Base-by-base conservation (phyloP, 108 stramenopile species). In the Nannochloropsis salina region DNA sequence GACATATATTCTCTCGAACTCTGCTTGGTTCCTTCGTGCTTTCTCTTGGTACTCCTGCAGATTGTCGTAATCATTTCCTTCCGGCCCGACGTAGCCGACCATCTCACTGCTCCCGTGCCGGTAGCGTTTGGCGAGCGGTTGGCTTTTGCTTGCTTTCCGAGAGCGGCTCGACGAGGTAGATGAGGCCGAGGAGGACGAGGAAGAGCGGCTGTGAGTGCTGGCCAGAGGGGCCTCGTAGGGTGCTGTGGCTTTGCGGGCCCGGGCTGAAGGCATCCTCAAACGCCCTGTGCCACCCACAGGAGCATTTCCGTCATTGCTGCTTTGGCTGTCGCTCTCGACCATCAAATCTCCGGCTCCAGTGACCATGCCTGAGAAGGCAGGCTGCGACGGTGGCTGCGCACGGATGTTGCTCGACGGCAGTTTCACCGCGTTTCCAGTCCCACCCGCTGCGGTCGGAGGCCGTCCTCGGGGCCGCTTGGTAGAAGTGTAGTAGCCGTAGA, bases 221-320 rank as follows among this genome's bases (percentile, higher is more conserved):
- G 61, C 61, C 4, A 74, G 3, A n/a, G 61, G 61, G 15, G 61
- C 20, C 6, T 74, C 61, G 2, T 74, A 74, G 20, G 61, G 61
- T 74, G 61, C 61, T 15, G n/a, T n/a, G 61, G 61, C 61, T n/a
- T 74, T 74, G 61, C 61, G 61, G 61, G 61, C 6, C 61, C 61
- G 61, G 61, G 61, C 15, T 4, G 61, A 74, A 2, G 61, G 61
- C 61, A 74, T 15, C 15, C 61, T 15, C 61, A n/a, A n/a, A 15
- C 61, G 15, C 61, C n/a, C 61, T n/a, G n/a, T n/a, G 6, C 20
- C 61, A 4, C 61, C 61, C n/a, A n/a, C 61, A 15, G 61, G 61
- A 3, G 61, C 15, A 31, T 31, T 31, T 31, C 31, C 31, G 31
- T 31, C 31, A 31, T 31, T 31, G 61, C 61, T 74, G 6, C 61